phyloP scores from a whole-genome alignment of 306 rosid genomes.

The Vigna angularis region DNA sequence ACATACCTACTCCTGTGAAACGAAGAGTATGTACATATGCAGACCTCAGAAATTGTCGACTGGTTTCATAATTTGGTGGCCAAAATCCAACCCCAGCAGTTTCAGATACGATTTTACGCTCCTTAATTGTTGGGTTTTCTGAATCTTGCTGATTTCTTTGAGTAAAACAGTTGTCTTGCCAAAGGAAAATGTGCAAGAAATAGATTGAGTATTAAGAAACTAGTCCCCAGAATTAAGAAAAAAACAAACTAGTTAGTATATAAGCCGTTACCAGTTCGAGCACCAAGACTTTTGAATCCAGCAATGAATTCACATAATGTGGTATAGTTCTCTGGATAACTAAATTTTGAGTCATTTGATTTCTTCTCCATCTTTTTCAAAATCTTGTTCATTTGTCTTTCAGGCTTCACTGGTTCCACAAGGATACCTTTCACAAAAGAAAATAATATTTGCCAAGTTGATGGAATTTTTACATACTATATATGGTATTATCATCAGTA shows the following conservation, averaged over 20 bases:
- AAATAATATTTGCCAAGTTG: too few relatives aligned
- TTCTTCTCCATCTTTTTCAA: constrained; percentile 13
- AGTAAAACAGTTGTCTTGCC: not conserved
- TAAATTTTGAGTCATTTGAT: not conserved
- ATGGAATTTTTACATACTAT: not conserved
- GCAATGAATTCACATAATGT: constrained; percentile 10
- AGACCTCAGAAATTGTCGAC: constrained; percentile 34
- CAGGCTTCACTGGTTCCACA: constrained; percentile 31
- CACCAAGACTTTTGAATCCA: too few relatives aligned
- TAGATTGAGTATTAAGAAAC: not conserved
- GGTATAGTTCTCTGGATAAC: constrained; percentile 30
- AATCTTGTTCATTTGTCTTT: not conserved
- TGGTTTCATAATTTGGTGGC: constrained; percentile 44
- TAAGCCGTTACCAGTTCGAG: too few relatives aligned
- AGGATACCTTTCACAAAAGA: constrained; percentile 21
- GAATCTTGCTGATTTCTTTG: not conserved
- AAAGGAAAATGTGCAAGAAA: not conserved
- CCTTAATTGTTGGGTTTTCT: not conserved
- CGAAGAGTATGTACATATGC: constrained; percentile 3
- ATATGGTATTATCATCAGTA: too few relatives aligned
- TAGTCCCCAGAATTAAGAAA: not conserved
- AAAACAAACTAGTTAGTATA: too few relatives aligned
- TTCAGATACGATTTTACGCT: not conserved
- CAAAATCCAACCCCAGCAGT: not conserved
- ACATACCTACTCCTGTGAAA: constrained; percentile 42